Evolutionary conservation across 129 eudicot species (phyloP).

Genomic region (Artemisia tridentata): DNA sequence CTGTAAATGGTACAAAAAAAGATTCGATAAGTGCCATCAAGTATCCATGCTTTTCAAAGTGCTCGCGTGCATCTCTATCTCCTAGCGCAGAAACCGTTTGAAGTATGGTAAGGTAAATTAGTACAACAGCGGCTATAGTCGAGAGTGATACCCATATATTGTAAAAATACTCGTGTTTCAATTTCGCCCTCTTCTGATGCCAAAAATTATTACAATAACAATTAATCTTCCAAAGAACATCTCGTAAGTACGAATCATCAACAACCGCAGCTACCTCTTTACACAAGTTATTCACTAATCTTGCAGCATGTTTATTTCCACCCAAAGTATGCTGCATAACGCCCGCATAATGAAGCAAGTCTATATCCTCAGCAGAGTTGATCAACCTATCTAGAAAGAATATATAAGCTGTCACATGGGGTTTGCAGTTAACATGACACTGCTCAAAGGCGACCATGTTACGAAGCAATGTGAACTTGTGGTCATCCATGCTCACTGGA

Average conservation of each 20-base stretch:
- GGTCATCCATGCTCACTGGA: slow-evolving; percentile 32
- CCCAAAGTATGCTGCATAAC: slow-evolving; percentile 44
- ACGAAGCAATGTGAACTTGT: slow-evolving; percentile 35
- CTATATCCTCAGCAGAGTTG: slow-evolving; percentile 39
- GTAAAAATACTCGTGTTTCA: slow-evolving; percentile 33
- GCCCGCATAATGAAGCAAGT: slow-evolving; percentile 38
- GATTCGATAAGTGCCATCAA: slow-evolving; percentile 19
- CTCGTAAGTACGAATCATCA: slow-evolving; percentile 35
- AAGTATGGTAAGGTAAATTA: slow-evolving; percentile 32
- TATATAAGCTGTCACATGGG: slow-evolving; percentile 36
- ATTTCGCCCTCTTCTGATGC: slow-evolving; percentile 21
- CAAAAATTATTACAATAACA: slow-evolving; percentile 22
- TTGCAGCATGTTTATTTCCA: slow-evolving; percentile 41
- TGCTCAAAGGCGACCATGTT: slow-evolving; percentile 52
- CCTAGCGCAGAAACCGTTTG: slow-evolving; percentile 29
- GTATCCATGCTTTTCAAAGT: slow-evolving; percentile 16
- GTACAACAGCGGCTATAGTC: slow-evolving; percentile 25
- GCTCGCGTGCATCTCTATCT: not conserved
- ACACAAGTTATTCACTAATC: slow-evolving; percentile 40
- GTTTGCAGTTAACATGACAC: slow-evolving; percentile 31
- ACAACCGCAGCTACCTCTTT: slow-evolving; percentile 34
- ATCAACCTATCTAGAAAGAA: slow-evolving; percentile 44
- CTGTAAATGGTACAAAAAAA: slow-evolving; percentile 9
- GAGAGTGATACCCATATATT: slow-evolving; percentile 38
- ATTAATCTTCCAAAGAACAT: slow-evolving; percentile 34